Base-by-base conservation (phyloP, 2,329 filamentous ascomycete genomes). In the Diaporthe velutina region DNA sequence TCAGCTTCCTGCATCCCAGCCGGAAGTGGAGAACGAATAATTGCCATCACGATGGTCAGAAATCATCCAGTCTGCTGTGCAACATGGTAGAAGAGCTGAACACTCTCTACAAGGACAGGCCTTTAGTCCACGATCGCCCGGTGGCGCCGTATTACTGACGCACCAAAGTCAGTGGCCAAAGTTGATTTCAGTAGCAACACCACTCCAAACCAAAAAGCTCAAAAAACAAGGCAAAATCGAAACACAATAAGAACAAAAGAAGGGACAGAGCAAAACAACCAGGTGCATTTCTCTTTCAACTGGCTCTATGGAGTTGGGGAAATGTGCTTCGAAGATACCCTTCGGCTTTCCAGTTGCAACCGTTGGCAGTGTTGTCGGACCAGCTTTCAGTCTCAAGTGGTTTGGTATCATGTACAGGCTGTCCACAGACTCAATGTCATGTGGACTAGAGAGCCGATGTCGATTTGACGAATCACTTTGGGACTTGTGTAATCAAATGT, bases 1-100 rank as follows among this genome's bases (percentile, higher is more conserved):
- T 12, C 57, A 58, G 42, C 28, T 71, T 15, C 70, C 70, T 12
- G 70, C 70, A 30, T 71, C 70, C 6, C 70, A 71, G 45, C 30
- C 70, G 4, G 70, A 71, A n/a, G 33, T 15, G 3, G 68, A 71
- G 6, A 71, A 50, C 6, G 68, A 57, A 2, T 55, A 48, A 22
- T 10, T 33, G 15, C 40, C 25, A 45, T 30, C 42, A 19, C 25
- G 15, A 50, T 33, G 64, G 33, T 54, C 10, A 22, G 6, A 57
- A 13, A 42, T 28, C n/a, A 4, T 8, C 9, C 13, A 5, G 57
- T 19, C 38, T 22, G 38, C 38, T 30, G 25, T 61, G 57, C 22
- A 19, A 61, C 6, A 25, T 4, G 38, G 15, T 22, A 38, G 9
- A 3, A 45, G 22, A 9, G 5, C 8, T 17, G n/a, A 19, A 33